Base-by-base conservation (phyloP, 2,329 filamentous ascomycete species). In the Escovopsis sp. region DNA sequence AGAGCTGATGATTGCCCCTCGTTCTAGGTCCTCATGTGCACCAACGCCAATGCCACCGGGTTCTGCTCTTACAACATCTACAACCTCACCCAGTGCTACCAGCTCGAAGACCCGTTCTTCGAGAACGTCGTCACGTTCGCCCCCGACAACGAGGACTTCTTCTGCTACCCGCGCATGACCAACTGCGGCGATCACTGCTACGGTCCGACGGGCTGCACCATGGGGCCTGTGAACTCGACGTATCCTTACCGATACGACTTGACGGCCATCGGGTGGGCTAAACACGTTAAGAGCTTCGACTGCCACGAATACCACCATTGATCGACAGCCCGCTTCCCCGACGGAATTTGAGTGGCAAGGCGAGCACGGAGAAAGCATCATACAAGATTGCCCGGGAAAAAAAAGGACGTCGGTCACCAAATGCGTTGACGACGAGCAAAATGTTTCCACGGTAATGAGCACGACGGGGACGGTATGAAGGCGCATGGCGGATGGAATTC, bases 191-290 rank as follows among this genome's bases (percentile, higher is more conserved):
- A 49, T 16, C 53, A 60, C 40, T 72, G 67, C 57, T 62, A 35
- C 4, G 68, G 65, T 32, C 65, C 65, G 3, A 63, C 60, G 31
- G 68, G 67, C 26, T 72, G 68, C 52, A 70, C 66, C 0, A 58
- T 66, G 39, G 68, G 66, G 26, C 46, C 55, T 7, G 54, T 72
- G 33, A 57, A 59, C 44, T 69, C 60, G 43, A 43, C 49, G 41
- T 65, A 61, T 45, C 45, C 53, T 37, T 37, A 65, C 55, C 69
- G 68, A 51, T 62, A 54, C 48, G 57, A 71, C 45, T 45, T 71
- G 35, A 51, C 55, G 18, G 53, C 51, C 19, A 61, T 66, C 31
- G 37, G 49, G 32, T 71, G 67, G 68, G 49, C 64, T 32, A 53
- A 39, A n/a, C 38, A 55, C 15, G 48, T 60, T 34, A 42, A 39